Conservation (phyloP, 352 stramenopile species). For the Pythium insidiosum region DNA sequence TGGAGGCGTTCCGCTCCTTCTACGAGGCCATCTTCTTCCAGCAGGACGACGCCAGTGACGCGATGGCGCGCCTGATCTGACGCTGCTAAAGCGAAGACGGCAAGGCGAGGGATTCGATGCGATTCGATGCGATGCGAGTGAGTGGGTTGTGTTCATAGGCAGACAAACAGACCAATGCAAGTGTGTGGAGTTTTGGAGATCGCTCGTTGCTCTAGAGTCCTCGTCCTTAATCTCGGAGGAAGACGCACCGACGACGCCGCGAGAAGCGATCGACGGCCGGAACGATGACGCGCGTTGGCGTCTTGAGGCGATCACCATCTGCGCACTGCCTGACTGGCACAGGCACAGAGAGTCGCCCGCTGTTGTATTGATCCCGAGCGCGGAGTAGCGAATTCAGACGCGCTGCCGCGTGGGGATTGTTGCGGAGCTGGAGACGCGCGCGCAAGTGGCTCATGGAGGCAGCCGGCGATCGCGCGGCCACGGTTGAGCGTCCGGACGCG, state of each 20-base stretch:
- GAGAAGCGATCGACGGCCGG: not conserved
- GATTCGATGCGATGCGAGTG: not conserved
- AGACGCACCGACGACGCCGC: not conserved
- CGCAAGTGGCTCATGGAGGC: constrained; percentile 20
- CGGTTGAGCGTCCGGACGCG: not conserved
- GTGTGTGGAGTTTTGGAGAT: not conserved
- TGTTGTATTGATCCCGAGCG: no score
- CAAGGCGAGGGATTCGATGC: not conserved
- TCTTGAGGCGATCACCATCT: not conserved
- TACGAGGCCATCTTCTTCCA: constrained; percentile 83
- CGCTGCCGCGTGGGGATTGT: not conserved
- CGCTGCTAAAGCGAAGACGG: not conserved
- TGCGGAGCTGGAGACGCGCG: constrained; percentile 8
- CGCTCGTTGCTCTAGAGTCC: not conserved
- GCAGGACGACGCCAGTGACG: constrained; percentile 17
- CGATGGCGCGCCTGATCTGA: constrained; percentile 24
- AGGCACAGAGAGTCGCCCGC: not conserved
- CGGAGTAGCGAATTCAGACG: not conserved
- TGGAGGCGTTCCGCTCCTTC: constrained; percentile 78
- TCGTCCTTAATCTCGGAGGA: not conserved
- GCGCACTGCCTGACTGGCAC: not conserved
- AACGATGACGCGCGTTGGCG: not conserved
- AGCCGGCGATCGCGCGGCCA: not conserved
- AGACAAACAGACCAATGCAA: not conserved
- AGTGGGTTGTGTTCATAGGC: not conserved